phyloP scores from a whole-genome alignment of 2,329 filamentous ascomycete genomes.

The Fusarium tanahbumbuense region DNA sequence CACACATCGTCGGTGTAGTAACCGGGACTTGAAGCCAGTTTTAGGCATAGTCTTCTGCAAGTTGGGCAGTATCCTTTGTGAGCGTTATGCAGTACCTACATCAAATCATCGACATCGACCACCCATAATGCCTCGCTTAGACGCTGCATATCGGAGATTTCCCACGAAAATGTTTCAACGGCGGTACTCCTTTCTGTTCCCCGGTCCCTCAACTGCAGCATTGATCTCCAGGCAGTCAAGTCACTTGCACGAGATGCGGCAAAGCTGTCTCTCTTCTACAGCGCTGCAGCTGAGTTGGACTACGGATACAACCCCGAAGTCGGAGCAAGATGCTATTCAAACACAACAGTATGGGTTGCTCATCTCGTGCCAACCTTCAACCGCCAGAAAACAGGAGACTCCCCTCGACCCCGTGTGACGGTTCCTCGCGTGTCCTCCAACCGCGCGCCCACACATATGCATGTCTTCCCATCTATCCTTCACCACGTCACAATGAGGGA shows the following conservation, averaged over 20 bases:
- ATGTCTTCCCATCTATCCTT: conserved; percentile 24
- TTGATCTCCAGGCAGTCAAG: background rate
- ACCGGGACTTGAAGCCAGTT: conserved; percentile 36
- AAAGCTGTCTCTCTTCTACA: conserved; percentile 19
- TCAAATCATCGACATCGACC: conserved; percentile 26
- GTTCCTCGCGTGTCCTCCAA: conserved; percentile 18
- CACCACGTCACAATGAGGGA: conserved; percentile 47
- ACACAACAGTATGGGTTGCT: conserved; percentile 19
- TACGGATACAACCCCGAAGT: conserved; percentile 26
- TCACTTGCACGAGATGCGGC: background rate
- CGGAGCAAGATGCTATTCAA: conserved; percentile 14
- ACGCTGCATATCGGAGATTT: conserved; percentile 47
- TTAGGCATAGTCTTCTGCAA: conserved; percentile 34
- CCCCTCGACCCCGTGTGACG: conserved; percentile 23
- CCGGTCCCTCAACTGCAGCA: conserved; percentile 13
- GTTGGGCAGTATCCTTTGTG: conserved; percentile 36
- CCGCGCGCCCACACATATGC: conserved; percentile 11
- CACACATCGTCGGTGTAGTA: conserved; percentile 38
- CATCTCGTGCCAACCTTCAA: conserved; percentile 29
- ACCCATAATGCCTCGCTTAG: conserved; percentile 39
- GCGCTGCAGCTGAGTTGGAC: conserved; percentile 23
- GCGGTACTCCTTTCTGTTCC: conserved; percentile 23
- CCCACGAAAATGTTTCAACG: conserved; percentile 36
- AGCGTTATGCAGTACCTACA: conserved; percentile 28
- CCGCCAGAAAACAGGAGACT: background rate